Evolutionary conservation across 176 grass and related monocot genomes (phyloP).

Genomic region (Hyparrhenia diplandra): DNA sequence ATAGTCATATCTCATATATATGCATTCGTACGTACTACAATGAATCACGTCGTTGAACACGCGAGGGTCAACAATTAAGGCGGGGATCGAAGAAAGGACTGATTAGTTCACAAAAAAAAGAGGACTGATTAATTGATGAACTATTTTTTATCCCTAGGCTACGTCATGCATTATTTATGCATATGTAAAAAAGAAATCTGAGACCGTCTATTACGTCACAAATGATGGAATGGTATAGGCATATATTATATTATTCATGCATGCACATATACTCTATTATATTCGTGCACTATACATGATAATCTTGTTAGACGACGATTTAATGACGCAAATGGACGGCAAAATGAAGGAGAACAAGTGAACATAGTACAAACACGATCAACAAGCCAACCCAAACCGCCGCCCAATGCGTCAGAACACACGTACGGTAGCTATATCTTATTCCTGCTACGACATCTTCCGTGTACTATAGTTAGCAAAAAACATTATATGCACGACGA

Average conservation of each 20-base stretch:
- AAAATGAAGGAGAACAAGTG: background rate
- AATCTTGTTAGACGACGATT: background rate
- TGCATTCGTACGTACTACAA: background rate
- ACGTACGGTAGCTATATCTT: too few species aligned
- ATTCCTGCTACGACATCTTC: too few species aligned
- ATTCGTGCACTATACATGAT: background rate
- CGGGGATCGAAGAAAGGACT: background rate
- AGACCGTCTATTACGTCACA: background rate
- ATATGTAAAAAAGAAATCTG: too few species aligned
- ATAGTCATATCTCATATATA: too few species aligned
- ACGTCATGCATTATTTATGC: too few species aligned
- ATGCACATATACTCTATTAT: too few species aligned
- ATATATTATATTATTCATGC: too few species aligned
- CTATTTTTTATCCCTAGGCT: background rate
- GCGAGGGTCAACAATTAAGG: background rate
- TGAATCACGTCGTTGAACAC: background rate
- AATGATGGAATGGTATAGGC: background rate
- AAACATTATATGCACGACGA: too few species aligned
- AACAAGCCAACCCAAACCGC: too few species aligned
- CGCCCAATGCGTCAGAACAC: too few species aligned
- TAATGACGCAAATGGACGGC: background rate
- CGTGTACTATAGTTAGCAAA: too few species aligned
- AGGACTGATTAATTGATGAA: background rate
- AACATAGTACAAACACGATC: background rate
- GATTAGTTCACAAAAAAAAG: too few species aligned